Conservation (phyloP, 805 yeast genomes). For the Candida coquimbonensis region DNA sequence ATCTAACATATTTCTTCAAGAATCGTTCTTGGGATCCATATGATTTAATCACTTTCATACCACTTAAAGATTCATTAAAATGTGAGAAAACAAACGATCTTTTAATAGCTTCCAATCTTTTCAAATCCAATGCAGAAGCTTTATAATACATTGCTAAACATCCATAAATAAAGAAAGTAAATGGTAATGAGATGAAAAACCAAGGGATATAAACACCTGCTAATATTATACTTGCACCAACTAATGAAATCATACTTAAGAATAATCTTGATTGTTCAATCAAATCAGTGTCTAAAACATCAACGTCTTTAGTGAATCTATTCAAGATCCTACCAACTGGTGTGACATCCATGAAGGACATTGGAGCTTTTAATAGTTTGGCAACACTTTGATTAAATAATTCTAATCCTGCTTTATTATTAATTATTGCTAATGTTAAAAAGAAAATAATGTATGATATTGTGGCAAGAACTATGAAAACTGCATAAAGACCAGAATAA, state of each 20-base stretch:
- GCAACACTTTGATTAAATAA: conserved; percentile 53
- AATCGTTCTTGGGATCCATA: conserved; percentile 44
- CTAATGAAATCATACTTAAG: conserved; percentile 41
- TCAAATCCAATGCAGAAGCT: conserved; percentile 68
- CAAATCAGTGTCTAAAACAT: conserved; percentile 72
- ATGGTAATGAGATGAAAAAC: conserved; percentile 62
- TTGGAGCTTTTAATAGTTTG: conserved; percentile 62
- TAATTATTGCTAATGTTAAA: conserved; percentile 47
- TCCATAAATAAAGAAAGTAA: conserved; percentile 37
- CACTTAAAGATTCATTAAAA: conserved; percentile 65
- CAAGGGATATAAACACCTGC: conserved; percentile 70
- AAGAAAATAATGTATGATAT: conserved; percentile 41
- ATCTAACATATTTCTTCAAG: conserved; percentile 34
- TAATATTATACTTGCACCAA: conserved; percentile 57
- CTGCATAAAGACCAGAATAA: conserved; percentile 60
- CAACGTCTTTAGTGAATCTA: conserved; percentile 82
- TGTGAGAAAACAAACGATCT: conserved; percentile 67
- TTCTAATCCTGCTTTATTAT: conserved; percentile 45
- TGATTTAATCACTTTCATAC: conserved; percentile 61
- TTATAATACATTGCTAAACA: conserved; percentile 50
- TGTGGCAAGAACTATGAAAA: conserved; percentile 45
- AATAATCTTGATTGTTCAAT: conserved; percentile 61
- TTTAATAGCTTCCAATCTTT: conserved; percentile 65
- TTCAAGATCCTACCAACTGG: conserved; percentile 83
- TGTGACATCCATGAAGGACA: conserved; percentile 77